A percentile compares a stretch with the other conserved stretches of the same genome.
These are phyloP conservation scores for Papiliotrema fonsecae DNA, from an alignment of 1,284 basidiomycete genomes.

Conservation along the genomic window DNA sequence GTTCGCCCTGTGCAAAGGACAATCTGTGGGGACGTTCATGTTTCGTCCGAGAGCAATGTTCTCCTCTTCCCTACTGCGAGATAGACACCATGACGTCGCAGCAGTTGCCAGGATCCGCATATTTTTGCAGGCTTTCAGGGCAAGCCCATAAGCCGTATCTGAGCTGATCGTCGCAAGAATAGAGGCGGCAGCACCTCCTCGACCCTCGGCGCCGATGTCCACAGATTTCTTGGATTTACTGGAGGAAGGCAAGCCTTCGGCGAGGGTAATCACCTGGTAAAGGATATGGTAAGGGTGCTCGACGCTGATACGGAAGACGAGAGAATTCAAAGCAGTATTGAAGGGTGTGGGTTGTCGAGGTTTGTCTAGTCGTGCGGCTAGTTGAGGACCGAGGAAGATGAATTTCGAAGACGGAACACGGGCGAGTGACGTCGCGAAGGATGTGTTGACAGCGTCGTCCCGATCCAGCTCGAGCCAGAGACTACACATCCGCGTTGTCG, in stretches of 20 bases:
- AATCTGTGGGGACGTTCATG: conserved; percentile 2
- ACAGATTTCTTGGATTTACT: conserved; percentile 2
- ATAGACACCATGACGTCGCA: conserved; percentile 64
- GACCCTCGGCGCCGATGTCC: conserved; percentile 45
- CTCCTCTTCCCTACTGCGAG: conserved; percentile 11
- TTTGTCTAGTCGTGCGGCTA: conserved; percentile 75
- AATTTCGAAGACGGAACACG: conserved; percentile 84
- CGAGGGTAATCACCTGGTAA: conserved; percentile 76
- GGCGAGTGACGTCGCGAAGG: conserved; percentile 47
- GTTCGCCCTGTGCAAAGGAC: conserved; percentile 5
- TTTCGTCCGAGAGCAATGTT: background rate
- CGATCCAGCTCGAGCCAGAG: conserved; percentile 71
- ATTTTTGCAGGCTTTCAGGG: conserved; percentile 48
- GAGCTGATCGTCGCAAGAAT: conserved; percentile 60
- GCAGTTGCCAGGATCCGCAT: conserved; percentile 68
- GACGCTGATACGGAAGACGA: conserved; percentile 70
- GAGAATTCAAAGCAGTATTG: conserved; percentile 60
- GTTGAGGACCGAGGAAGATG: conserved; percentile 83
- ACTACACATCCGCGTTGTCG: conserved; percentile 74
- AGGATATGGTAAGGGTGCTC: conserved; percentile 94
- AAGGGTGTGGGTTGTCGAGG: conserved; percentile 50
- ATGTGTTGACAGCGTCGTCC: conserved; percentile 54
- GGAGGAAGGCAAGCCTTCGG: conserved; percentile 17
- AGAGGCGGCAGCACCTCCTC: conserved; percentile 62
- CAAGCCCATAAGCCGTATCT: conserved; percentile 3